Percentiles rank a stretch among this genome's conserved stretches.
Conservation (phyloP, 1,284 basidiomycete genomes). For the Sparassis latifolia region DNA sequence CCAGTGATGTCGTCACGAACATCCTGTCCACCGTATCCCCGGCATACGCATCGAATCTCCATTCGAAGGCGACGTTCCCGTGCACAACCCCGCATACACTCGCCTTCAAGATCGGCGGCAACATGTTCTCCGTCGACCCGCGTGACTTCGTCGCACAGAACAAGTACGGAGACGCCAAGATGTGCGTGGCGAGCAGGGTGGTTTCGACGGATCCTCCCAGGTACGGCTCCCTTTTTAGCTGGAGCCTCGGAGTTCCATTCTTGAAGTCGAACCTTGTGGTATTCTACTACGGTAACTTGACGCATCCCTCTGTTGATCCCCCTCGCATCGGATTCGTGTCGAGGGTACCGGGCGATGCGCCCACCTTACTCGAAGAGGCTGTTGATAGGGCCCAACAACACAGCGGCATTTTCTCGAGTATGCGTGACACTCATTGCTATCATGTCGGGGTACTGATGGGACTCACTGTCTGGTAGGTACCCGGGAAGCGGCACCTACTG, state of each 20-base stretch:
- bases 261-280: constrained; percentile 36
- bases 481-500: constrained; percentile 3
- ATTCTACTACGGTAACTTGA: constrained; percentile 64
- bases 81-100: constrained; percentile 47
- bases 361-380: constrained; percentile 31
- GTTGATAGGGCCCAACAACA: constrained; percentile 31
- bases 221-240: constrained; percentile 29
- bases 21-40: constrained; percentile 36
- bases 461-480: constrained; percentile 1
- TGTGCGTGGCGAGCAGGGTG: constrained; percentile 42
- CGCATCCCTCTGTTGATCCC: constrained; percentile 54
- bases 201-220: constrained; percentile 46
- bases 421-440: constrained; percentile 4
- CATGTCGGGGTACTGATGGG: neutral
- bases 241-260: constrained; percentile 37
- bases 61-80: constrained; percentile 26
- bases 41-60: constrained; percentile 23
- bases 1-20: constrained; percentile 28
- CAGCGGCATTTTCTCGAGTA: constrained; percentile 38
- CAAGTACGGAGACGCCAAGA: constrained; percentile 29
- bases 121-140: constrained; percentile 58
- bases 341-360: constrained; percentile 52
- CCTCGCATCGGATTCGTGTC: constrained; percentile 67
- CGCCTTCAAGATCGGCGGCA: constrained; percentile 56
- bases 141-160: constrained; percentile 50